Evolutionary conservation across 2,329 filamentous ascomycete species (phyloP), one percentile per base, ranked within the genome.

Genomic region (Paecilomyces fulvus): DNA sequence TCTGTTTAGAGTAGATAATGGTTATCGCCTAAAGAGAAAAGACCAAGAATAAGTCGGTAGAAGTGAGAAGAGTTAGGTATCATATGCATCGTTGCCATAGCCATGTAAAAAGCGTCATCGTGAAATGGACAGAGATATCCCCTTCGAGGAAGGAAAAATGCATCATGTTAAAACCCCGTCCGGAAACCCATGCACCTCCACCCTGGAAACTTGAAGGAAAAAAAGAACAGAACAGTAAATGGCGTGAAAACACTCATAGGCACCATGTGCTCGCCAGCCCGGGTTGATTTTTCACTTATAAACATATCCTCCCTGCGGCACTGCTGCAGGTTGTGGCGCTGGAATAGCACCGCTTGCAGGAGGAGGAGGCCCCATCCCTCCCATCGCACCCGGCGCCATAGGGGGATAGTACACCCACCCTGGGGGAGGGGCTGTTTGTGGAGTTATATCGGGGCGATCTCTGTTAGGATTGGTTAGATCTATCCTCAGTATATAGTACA

Each of bases 401-500:
- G n/a, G 37, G 14, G 37, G 37, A 9, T 43, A 43, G 17, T 43
- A 43, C 14, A 43, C 37, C 14, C 17, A 43, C 5, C 64, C 63
- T 25, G 62, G 60, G 3, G 70, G 70, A 20, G 71, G 70, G 30
- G 68, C 56, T 17, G 71, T 73, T 1, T 68, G 63, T 10, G 71
- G 71, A 2, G 66, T 73, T 30, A 73, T 72, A 56, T 73, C 71
- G 37, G 70, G 70, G 2, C 71, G 70, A 51, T 69, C 67, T 48
- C 71, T 73, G 51, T 9, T 11, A 20, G 9, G 8, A 6, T 10
- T 7, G 11, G 30, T 48, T 53, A 14, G 20, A 8, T 49, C 8
- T 21, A 23, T 46, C 2, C 48, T 5, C 5, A 5, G 37, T n/a
- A 43, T 43, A 43, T 43, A 43, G n/a, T 23, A 37, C 30, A 20